Percentiles rank a stretch among this genome's conserved stretches.
phyloP scores from a whole-genome alignment of 108 stramenopile genomes.

The Skeletonema tropicum region DNA sequence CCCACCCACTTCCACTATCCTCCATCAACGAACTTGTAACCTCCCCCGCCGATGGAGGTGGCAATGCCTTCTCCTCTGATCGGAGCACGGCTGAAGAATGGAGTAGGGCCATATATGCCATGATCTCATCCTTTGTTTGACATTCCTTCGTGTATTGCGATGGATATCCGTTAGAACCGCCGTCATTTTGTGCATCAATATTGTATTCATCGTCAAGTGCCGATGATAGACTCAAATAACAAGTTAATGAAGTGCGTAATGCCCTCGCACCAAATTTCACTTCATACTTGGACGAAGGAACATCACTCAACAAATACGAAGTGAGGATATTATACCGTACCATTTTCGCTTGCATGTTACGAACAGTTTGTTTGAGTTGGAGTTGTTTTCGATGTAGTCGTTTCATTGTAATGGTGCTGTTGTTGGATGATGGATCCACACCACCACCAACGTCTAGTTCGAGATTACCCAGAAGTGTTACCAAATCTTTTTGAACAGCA shows the following conservation, averaged over 20 bases:
- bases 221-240: slow-evolving; percentile 29
- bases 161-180: not conserved
- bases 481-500: slow-evolving; percentile 55
- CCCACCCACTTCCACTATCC: slow-evolving; percentile 52
- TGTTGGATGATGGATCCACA: not conserved
- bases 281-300: slow-evolving; percentile 44
- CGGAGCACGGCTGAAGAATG: slow-evolving; percentile 42
- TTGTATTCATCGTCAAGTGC: slow-evolving; percentile 28
- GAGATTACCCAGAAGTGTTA: slow-evolving; percentile 32
- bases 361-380: slow-evolving; percentile 10
- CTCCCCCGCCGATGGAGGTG: slow-evolving; percentile 23
- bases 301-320: slow-evolving; percentile 36
- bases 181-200: not conserved
- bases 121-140: slow-evolving; percentile 45
- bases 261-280: slow-evolving; percentile 41
- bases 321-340: slow-evolving; percentile 46
- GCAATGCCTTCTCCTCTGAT: slow-evolving; percentile 34
- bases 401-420: not conserved
- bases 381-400: not conserved
- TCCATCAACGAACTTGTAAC: slow-evolving; percentile 35
- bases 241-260: slow-evolving; percentile 38
- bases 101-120: slow-evolving; percentile 43
- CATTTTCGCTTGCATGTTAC: slow-evolving; percentile 47
- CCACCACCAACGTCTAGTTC: not conserved
- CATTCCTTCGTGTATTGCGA: slow-evolving; percentile 10